These are phyloP conservation scores for Nigrospora oryzae DNA, from an alignment of 2,329 filamentous ascomycete species.

Conservation along the genomic window DNA sequence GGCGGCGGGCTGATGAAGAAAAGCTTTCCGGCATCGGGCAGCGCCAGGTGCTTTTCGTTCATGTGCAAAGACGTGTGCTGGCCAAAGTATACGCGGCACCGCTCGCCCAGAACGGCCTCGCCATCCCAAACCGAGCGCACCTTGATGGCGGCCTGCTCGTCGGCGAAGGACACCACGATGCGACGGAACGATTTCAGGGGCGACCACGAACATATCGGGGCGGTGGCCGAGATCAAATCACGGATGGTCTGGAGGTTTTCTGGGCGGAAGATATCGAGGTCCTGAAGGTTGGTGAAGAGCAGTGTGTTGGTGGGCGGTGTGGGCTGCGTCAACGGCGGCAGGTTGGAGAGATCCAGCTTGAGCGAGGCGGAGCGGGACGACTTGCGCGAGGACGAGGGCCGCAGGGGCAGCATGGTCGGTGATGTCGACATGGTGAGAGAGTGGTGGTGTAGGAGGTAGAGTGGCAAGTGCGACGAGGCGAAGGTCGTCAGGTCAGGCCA, in stretches of 20 bases:
- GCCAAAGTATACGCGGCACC: conserved; percentile 62
- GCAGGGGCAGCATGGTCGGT: conserved; percentile 19
- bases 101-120: conserved; percentile 62
- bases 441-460: not conserved
- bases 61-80: conserved; percentile 48
- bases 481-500: too few relatives aligned
- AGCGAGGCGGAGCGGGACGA: conserved; percentile 43
- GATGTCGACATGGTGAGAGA: conserved; percentile 9
- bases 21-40: conserved; percentile 61
- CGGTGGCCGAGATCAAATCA: conserved; percentile 60
- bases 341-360: conserved; percentile 63
- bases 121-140: conserved; percentile 69
- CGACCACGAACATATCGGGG: conserved; percentile 67
- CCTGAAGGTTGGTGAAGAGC: conserved; percentile 72
- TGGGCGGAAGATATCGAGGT: conserved; percentile 64
- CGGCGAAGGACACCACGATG: conserved; percentile 72
- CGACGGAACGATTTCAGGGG: conserved; percentile 77
- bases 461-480: too few relatives aligned
- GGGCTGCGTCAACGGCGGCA: conserved; percentile 63
- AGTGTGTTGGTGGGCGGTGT: conserved; percentile 75
- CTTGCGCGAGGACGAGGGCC: conserved; percentile 21
- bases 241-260: conserved; percentile 68
- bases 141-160: conserved; percentile 58
- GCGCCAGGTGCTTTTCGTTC: conserved; percentile 49
- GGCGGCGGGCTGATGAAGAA: conserved; percentile 68